Percentiles rank a stretch among this genome's conserved stretches.
phyloP scores from a whole-genome alignment of 2,329 filamentous ascomycete genomes.

The Dactylonectria macrodidyma region DNA sequence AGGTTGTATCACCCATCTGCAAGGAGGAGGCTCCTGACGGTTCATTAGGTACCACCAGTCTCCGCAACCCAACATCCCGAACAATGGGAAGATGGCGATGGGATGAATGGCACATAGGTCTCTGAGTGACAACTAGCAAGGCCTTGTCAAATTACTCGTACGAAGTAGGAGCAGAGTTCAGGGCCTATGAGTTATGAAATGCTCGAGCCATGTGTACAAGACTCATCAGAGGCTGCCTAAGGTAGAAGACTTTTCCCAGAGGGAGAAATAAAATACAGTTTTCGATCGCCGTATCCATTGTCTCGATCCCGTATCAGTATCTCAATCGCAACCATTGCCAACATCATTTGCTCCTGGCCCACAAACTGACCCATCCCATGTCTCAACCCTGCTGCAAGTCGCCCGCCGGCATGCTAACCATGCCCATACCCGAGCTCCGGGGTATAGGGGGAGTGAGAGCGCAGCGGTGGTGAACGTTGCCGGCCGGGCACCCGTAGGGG shows the following conservation, averaged over 20 bases:
- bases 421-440: conserved; percentile 17
- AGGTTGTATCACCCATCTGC: conserved; percentile 37
- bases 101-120: conserved; percentile 13
- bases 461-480: conserved; percentile 41
- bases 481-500: conserved; percentile 31
- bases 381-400: conserved; percentile 30
- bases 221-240: no score
- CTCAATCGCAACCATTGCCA: conserved; percentile 22
- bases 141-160: conserved; percentile 1
- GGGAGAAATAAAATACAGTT: conserved; percentile 1
- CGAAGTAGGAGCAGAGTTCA: not conserved
- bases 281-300: conserved; percentile 11
- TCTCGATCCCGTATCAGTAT: conserved; percentile 12
- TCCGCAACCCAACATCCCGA: conserved; percentile 6
- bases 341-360: conserved; percentile 10
- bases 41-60: conserved; percentile 6
- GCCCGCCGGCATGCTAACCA: conserved; percentile 28
- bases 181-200: not conserved
- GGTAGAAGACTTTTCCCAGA: conserved; percentile 3
- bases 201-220: no score
- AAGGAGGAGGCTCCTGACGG: conserved; percentile 20
- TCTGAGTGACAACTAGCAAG: not conserved
- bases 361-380: conserved; percentile 21
- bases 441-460: conserved; percentile 28
- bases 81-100: conserved; percentile 10